Percentiles rank a stretch among this genome's conserved stretches.
These are phyloP conservation scores for Suillus paluster DNA, from an alignment of 768 basidiomycete genomes.

Conservation along the genomic window DNA sequence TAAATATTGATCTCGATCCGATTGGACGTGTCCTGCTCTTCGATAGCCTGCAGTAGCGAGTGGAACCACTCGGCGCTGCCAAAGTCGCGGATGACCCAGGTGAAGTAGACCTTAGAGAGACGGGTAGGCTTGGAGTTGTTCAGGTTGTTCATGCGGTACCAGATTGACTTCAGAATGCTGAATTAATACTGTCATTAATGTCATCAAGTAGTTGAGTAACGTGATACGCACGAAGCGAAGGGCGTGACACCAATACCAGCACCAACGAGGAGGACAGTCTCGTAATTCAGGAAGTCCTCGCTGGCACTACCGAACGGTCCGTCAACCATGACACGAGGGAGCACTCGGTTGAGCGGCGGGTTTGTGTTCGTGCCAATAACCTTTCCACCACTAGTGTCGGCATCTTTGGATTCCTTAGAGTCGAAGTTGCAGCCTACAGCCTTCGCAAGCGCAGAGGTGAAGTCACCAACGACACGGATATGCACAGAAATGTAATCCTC, in stretches of 20 bases:
- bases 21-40: conserved; percentile 87
- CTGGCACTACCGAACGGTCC: conserved; percentile 93
- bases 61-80: conserved; percentile 94
- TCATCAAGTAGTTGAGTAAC: conserved; percentile 1
- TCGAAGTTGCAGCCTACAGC: conserved; percentile 86
- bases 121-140: conserved; percentile 75
- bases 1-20: conserved; percentile 94
- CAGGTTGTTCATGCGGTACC: conserved; percentile 96
- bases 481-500: conserved; percentile 96
- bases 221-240: conserved; percentile 79
- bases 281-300: conserved; percentile 90
- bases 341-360: conserved; percentile 67
- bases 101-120: conserved; percentile 91
- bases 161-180: conserved; percentile 87
- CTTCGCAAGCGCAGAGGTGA: conserved; percentile 80
- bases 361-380: conserved; percentile 61
- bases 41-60: conserved; percentile 88
- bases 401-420: conserved; percentile 51
- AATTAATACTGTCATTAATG: conserved; percentile 11
- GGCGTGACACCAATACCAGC: conserved; percentile 98
- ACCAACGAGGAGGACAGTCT: conserved; percentile 87
- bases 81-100: conserved; percentile 95
- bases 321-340: conserved; percentile 95
- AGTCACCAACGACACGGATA: conserved; percentile 91
- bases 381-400: conserved; percentile 52